Base-by-base conservation (phyloP, 208 protist species). In the Trypanosoma congolense region DNA sequence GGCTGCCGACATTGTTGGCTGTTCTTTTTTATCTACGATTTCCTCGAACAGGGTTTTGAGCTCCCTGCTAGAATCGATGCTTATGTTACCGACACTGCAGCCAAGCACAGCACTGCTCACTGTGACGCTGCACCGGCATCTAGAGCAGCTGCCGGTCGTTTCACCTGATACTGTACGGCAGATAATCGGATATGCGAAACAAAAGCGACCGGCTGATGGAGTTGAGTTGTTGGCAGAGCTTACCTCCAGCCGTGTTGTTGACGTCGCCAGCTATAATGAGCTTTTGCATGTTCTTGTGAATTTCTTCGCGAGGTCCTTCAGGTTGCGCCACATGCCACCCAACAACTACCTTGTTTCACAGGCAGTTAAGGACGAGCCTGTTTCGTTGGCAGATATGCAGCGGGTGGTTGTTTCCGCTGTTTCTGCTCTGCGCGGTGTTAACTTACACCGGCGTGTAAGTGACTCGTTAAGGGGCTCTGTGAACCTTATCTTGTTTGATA, bases 401-500 rank as follows among this genome's bases (percentile, higher is more conserved):
- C 77, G 73, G 22, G 70, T 90, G 4, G 83, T 75, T 26, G 61
- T 80, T 43, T 73, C 87, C 18, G 74, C 82, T 1, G 77, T 86
- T 19, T 49, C 79, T 14, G 82, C 84, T 5, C 66, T 78, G 14
- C 81, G 70, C 24, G 87, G 87, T 38, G 75, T 87, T 1, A 64
- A 87, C 25, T 50, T 92, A 18, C 87, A 95, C 67, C 82, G 71
- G 51, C 82, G 82, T 33, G 65, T 80, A 56, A 82, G 90, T 65
- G 78, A 87, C 57, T 71, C 87, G 9, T 61, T 95, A 40, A 81
- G 84, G 25, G 79, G 77, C 53, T 86, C 82, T 9, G 76, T 92
- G 12, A 88, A 95, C 59, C 69, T 92, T 8, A 71, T 95, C 33
- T 70, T 95, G n/a, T 95, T 95, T 53, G 87, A 95, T 46, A 62